Evolutionary conservation across 176 grass and related monocot species (phyloP).

Genomic region (Oryza nivara): DNA sequence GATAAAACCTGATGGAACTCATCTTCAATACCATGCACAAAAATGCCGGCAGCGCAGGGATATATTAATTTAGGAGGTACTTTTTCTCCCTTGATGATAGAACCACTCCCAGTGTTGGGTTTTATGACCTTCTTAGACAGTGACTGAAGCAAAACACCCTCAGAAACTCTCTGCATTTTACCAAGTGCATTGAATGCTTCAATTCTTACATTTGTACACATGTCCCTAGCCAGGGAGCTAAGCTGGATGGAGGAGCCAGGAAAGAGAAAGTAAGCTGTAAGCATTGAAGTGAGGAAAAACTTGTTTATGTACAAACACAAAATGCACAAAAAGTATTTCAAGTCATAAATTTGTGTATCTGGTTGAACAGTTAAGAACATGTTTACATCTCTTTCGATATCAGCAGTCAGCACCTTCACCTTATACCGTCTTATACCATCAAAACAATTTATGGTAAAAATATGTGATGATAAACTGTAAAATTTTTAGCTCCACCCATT

Average conservation of each 20-base stretch:
- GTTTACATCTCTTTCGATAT: background rate
- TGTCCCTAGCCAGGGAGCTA: conserved; percentile 87
- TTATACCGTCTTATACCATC: background rate
- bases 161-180: conserved; percentile 64
- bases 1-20: conserved; percentile 73
- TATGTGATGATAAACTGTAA: background rate
- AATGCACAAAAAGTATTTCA: conserved; percentile 1
- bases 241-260: conserved; percentile 57
- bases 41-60: conserved; percentile 70
- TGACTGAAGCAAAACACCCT: conserved; percentile 72
- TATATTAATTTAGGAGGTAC: conserved; percentile 51
- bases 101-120: conserved; percentile 43
- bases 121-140: conserved; percentile 81
- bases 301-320: conserved; percentile 8
- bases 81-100: conserved; percentile 46
- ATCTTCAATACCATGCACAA: conserved; percentile 87
- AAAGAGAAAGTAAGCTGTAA: conserved; percentile 14
- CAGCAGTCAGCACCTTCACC: background rate
- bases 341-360: background rate
- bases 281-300: conserved; percentile 15
- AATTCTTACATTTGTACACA: conserved; percentile 73
- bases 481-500: background rate
- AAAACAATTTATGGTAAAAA: conserved; percentile 12
- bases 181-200: conserved; percentile 82
- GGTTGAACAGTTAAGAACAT: background rate